Base-by-base conservation (phyloP, 2,329 filamentous ascomycete species). In the Podosphaera aphanis region DNA sequence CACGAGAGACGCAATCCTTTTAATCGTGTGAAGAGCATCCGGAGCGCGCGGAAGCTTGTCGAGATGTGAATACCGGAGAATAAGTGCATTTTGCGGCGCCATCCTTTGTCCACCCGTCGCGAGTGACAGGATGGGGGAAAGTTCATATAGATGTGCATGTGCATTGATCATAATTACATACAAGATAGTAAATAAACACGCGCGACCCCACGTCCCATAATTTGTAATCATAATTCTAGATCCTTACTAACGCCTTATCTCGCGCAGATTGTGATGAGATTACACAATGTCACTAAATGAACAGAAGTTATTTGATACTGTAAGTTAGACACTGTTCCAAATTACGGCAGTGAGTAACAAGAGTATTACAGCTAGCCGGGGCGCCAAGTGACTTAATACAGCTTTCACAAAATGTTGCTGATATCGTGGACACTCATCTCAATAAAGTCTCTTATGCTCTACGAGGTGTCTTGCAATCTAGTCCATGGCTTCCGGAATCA, bases 1-100 rank as follows among this genome's bases (percentile, higher is more conserved):
- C 50, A 94, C 86, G 47, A 92, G 63, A 21, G 85, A 93, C 2
- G 84, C 84, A 36, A 92, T 70, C 61, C 81, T 86, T 55, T 77
- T 80, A 20, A 95, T 69, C 47, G 73, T 74, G 31, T 73, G 57
- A 2, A 71, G 57, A 10, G 69, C 69, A 49, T 72, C 69, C n/a
- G 62, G 59, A 50, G 68, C 65, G 10, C 67, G 62, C 10, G 63
- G 62, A 7, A 64, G 60, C 23, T 62, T 59, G 40, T 66, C 65
- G n/a, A 71, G 61, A 61, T 73, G 68, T 39, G 69, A 65, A 51
- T 69, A 73, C 53, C 66, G 63, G 3, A 55, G 57, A 29, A 74
- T 60, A 6, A 70, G 55, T 18, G 68, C 58, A 46, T 72, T 67
- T 37, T 64, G 49, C 52, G 59, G 56, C 13, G 48, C n/a, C 50